Evolutionary conservation across 495 filamentous ascomycete genomes (phyloP).

Genomic region (Niebla homalea): DNA sequence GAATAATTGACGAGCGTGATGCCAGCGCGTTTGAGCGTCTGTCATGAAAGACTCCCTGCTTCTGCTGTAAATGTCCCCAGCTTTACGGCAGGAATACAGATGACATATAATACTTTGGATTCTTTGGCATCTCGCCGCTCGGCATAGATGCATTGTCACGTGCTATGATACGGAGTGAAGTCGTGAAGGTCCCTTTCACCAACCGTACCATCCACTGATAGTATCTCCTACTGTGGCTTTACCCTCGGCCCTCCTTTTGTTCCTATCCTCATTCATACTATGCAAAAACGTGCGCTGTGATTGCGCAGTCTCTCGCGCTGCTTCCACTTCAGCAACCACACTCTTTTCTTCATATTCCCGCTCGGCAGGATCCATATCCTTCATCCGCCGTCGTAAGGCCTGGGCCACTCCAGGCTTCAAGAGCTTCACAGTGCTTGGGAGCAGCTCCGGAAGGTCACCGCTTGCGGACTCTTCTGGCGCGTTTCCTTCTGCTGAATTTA

Average conservation of each 20-base stretch:
- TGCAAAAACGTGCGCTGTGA: constrained; percentile 41
- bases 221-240: constrained; percentile 38
- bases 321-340: constrained; percentile 45
- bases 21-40: not conserved
- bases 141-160: not conserved
- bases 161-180: not conserved
- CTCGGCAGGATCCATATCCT: constrained; percentile 47
- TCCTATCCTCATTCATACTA: constrained; percentile 42
- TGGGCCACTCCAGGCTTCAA: constrained; percentile 25
- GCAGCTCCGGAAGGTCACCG: not conserved
- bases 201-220: constrained; percentile 37
- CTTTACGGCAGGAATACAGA: too few species aligned
- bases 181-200: not conserved
- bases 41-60: too few species aligned
- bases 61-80: too few species aligned
- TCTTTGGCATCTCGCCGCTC: not conserved
- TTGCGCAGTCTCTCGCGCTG: constrained; percentile 39
- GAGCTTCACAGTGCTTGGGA: not conserved
- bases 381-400: constrained; percentile 39
- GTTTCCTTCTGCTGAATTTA: not conserved
- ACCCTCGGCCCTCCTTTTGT: constrained; percentile 45
- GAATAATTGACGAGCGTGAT: not conserved
- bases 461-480: not conserved
- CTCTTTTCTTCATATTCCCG: constrained; percentile 53
- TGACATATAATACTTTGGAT: not conserved